Evolutionary conservation across 805 yeast species (phyloP), one percentile per base, ranked within the genome.

Genomic region (Yarrowia bubula): DNA sequence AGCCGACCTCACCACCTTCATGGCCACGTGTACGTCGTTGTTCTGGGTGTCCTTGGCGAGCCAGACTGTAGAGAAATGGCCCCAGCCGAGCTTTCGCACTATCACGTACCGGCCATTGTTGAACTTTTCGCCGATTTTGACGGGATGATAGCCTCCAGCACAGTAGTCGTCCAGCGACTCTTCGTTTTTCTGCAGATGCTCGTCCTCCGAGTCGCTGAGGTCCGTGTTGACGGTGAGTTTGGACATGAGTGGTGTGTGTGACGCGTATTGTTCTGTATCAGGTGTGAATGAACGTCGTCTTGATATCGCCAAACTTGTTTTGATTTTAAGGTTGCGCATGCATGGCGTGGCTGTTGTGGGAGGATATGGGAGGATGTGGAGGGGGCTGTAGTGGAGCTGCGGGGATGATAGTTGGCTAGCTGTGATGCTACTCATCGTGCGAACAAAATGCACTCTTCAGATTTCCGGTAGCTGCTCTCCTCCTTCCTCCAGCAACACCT

Each of bases 11-110:
- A 95, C 98, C 70, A 95, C 88, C 75, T 95, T 95, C 82, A 95
- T 83, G 1, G 99, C 99, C 22, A 95, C 98, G 73, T 89, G 97
- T 55, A 83, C 78, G 67, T 83, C 80, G 65, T 80, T 78, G 67
- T 82, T 80, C 62, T 80, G 79, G 63, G 79, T 77, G 66, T 84
- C 87, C 61, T 79, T 80, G 4, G 97, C 98, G 33, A 90, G 79
- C 98, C 97, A 92, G 22, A 90, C 98, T 0, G 97, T 95, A 32
- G 96, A 88, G 74, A 95, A 95, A 76, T 95, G 98, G 39, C 99
- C 99, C 99, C 99, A 95, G 0, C 99, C 99, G 4, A 95, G 79
- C 74, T 95, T 95, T 67, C 98, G 84, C 35, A 90, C 92, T 57
- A 95, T 76, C 1, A 86, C 81, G 74, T 95, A 95, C 66, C 89